phyloP scores from a whole-genome alignment of 164 flowering plant genomes.

The Cinnamomum chago region DNA sequence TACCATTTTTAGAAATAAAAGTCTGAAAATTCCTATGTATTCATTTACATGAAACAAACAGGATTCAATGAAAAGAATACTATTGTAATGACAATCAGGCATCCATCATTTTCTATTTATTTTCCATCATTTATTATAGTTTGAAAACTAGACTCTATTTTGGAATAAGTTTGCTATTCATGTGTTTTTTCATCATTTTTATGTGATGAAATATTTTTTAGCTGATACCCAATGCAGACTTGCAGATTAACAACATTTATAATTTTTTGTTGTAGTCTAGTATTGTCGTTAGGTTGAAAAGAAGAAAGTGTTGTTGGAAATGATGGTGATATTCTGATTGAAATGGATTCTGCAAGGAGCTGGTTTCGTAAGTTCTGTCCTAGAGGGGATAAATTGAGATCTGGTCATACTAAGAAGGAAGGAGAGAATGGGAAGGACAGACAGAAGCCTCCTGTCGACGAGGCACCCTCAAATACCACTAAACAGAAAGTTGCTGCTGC shows the following conservation, averaged over 20 bases:
- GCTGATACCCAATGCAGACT: slow-evolving; percentile 1
- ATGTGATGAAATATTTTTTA: not conserved
- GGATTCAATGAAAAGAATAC: not conserved
- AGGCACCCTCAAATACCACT: slow-evolving; percentile 32
- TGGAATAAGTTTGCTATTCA: not conserved
- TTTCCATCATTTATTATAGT: not conserved
- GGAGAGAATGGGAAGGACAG: slow-evolving; percentile 19
- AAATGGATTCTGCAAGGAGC: slow-evolving; percentile 42
- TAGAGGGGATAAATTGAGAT: slow-evolving; percentile 20
- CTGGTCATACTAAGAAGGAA: slow-evolving; percentile 18
- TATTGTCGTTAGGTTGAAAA: not conserved
- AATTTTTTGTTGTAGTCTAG: not conserved
- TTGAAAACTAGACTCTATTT: not conserved
- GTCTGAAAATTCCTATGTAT: no score
- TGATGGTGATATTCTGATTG: slow-evolving; percentile 3
- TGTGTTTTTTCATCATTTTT: not conserved
- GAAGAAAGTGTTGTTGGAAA: not conserved
- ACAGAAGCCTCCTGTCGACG: slow-evolving; percentile 24
- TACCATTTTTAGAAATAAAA: no score
- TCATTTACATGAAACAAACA: no score
- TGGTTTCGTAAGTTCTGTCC: slow-evolving; percentile 39
- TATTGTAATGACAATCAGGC: not conserved
- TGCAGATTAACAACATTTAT: not conserved
- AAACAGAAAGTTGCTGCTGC: slow-evolving; percentile 38
- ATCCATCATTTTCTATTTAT: not conserved